These are phyloP conservation scores for Hypoxylon sp. DNA, from an alignment of 2,329 filamentous ascomycete species.

Conservation along the genomic window DNA sequence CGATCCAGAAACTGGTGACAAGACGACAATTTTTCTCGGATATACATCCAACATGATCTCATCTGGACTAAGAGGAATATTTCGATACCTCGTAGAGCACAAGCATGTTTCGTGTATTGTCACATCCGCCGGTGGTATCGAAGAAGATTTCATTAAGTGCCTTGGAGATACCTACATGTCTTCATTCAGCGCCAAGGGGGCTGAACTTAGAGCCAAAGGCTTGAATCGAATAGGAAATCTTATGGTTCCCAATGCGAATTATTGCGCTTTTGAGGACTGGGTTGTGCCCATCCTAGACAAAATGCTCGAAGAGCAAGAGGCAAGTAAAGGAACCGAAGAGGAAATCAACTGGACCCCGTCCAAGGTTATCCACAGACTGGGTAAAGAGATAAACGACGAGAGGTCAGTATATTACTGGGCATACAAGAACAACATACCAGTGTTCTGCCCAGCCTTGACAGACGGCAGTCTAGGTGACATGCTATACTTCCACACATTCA, in stretches of 20 bases:
- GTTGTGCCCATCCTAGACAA: constrained; percentile 93
- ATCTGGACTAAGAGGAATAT: constrained; percentile 89
- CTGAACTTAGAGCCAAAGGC: constrained; percentile 83
- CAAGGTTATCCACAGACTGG: constrained; percentile 89
- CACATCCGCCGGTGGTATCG: constrained; percentile 93
- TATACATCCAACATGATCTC: constrained; percentile 99
- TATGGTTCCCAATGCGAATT: constrained; percentile 95
- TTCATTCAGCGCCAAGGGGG: constrained; percentile 83
- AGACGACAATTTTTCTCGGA: constrained; percentile 94
- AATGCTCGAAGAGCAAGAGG: constrained; percentile 95
- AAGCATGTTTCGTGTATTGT: constrained; percentile 93
- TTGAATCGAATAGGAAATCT: constrained; percentile 97
- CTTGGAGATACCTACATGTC: constrained; percentile 94
- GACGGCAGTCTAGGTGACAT: constrained; percentile 97
- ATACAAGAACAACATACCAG: constrained; percentile 94
- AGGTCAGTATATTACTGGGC: constrained; percentile 97
- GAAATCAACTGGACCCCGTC: constrained; percentile 93
- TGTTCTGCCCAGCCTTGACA: constrained; percentile 96
- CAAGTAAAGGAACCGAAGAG: constrained; percentile 74
- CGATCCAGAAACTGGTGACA: constrained; percentile 82
- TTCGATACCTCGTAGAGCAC: constrained; percentile 94
- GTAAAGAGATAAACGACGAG: constrained; percentile 94
- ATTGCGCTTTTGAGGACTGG: constrained; percentile 99
- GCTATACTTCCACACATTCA: constrained; percentile 99
- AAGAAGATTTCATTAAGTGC: constrained; percentile 99